A percentile compares a stretch with the other conserved stretches of the same genome.
Evolutionary conservation across 352 stramenopile genomes (phyloP).

Genomic region (Globisporangium viniferum): DNA sequence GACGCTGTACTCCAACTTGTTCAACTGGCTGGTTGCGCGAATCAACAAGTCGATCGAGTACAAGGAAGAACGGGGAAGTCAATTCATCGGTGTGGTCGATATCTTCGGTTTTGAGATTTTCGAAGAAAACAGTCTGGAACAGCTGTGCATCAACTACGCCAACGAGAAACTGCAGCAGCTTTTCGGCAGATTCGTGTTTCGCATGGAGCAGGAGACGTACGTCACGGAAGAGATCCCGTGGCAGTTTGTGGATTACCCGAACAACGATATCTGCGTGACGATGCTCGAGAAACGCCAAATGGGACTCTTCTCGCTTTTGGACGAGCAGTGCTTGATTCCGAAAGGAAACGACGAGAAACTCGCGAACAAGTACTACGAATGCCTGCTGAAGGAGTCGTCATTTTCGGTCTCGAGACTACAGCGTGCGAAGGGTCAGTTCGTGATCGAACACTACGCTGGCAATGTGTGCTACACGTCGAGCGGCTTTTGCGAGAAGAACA

Average conservation of each 20-base stretch:
- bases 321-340: constrained; percentile 85
- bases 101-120: constrained; percentile 93
- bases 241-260: constrained; percentile 86
- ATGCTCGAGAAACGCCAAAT: constrained; percentile 75
- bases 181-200: constrained; percentile 80
- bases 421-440: constrained; percentile 78
- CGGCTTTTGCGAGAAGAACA: constrained; percentile 90
- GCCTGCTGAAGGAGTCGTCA: constrained; percentile 50
- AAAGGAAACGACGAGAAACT: constrained; percentile 81
- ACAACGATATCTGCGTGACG: constrained; percentile 79
- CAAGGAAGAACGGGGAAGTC: constrained; percentile 52
- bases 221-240: constrained; percentile 85
- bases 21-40: constrained; percentile 93
- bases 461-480: constrained; percentile 77
- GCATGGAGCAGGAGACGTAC: constrained; percentile 85
- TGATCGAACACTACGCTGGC: constrained; percentile 86
- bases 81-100: constrained; percentile 90
- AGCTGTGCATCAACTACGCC: constrained; percentile 88
- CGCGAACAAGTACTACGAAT: constrained; percentile 82
- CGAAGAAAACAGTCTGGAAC: constrained; percentile 89
- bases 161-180: constrained; percentile 89
- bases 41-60: constrained; percentile 93
- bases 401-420: constrained; percentile 76
- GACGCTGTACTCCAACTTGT: constrained; percentile 87
- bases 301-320: constrained; percentile 79